phyloP scores from a whole-genome alignment of 1,284 basidiomycete genomes.

The Leccinum fallax region DNA sequence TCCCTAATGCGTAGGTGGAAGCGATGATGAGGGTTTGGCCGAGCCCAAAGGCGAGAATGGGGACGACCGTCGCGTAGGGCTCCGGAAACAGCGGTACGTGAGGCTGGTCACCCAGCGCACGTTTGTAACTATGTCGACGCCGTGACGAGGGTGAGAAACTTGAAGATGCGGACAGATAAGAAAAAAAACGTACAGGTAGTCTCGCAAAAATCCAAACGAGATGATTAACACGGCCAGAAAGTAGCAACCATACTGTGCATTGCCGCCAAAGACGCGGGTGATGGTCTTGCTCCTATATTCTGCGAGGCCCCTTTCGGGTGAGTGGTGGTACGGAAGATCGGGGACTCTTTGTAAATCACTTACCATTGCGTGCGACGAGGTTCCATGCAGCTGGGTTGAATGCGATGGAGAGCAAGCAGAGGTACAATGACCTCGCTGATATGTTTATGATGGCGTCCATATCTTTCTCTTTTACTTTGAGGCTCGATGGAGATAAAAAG shows the following conservation, averaged over 20 bases:
- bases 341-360: background rate
- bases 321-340: background rate
- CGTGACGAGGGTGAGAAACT: background rate
- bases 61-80: slow-evolving; percentile 62
- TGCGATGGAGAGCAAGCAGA: slow-evolving; percentile 65
- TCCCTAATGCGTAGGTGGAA: slow-evolving; percentile 89
- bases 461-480: too few relatives aligned
- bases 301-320: slow-evolving; percentile 34
- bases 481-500: background rate
- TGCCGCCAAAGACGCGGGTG: slow-evolving; percentile 78
- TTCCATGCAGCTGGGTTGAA: slow-evolving; percentile 98
- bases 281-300: slow-evolving; percentile 89
- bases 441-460: slow-evolving; percentile 51
- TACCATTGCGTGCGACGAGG: slow-evolving; percentile 90
- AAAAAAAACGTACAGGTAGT: slow-evolving; percentile 66
- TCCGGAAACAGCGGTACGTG: slow-evolving; percentile 55
- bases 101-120: slow-evolving; percentile 77
- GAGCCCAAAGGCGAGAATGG: slow-evolving; percentile 63
- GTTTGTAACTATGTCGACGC: slow-evolving; percentile 57
- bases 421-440: slow-evolving; percentile 63
- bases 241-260: slow-evolving; percentile 81
- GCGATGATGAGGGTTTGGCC: slow-evolving; percentile 86
- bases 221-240: slow-evolving; percentile 92
- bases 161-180: background rate
- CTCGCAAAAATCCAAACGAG: slow-evolving; percentile 81